Evolutionary conservation across 176 grass and related monocot species (phyloP), one percentile per base, ranked within the genome.

Genomic region (Oropetium thomaeum): DNA sequence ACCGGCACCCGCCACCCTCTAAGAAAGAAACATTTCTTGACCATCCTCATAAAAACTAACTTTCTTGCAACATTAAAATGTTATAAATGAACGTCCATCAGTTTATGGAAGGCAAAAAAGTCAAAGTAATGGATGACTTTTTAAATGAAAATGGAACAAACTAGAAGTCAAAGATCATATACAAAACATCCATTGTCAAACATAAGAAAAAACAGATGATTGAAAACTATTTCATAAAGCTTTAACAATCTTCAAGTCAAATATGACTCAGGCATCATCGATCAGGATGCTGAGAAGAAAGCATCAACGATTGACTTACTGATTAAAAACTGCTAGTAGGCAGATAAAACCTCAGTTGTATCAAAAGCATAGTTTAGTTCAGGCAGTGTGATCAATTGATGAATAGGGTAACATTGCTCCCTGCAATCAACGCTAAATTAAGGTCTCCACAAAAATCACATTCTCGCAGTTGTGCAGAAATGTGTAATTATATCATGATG

Each of bases 81-180:
- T 7, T 4, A 15, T 71, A 10, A 78, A 78, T 38, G 1, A 8
- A 10, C 19, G 26, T 26, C 34, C 25, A 67, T 78, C 17, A 33
- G 30, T 10, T 71, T 39, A 53, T 65, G 27, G 20, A 60, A 73
- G 34, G 66, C 48, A 73, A 51, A 77, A 9, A 78, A 59, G 42
- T 78, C 67, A 73, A 78, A 78, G 49, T 59, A 82, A 72, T 47
- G 77, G 30, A 71, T 76, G 64, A 37, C 66, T 77, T 71, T 71
- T 58, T 38, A 67, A 77, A 82, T 76, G 22, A 76, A 58, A 65
- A 71, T 77, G 23, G 37, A 81, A 76, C 47, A 71, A 71, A 77
- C 1, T 58, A 77, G 29, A 77, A 65, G 79, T 77, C 79, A 65
- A 40, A 79, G 40, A 82, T 65, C 35, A 82, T 65, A 87, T 43